Percentiles rank a stretch among this genome's conserved stretches.
Conservation (phyloP, 1,284 basidiomycete species). For the Sporisorium reilianum region DNA sequence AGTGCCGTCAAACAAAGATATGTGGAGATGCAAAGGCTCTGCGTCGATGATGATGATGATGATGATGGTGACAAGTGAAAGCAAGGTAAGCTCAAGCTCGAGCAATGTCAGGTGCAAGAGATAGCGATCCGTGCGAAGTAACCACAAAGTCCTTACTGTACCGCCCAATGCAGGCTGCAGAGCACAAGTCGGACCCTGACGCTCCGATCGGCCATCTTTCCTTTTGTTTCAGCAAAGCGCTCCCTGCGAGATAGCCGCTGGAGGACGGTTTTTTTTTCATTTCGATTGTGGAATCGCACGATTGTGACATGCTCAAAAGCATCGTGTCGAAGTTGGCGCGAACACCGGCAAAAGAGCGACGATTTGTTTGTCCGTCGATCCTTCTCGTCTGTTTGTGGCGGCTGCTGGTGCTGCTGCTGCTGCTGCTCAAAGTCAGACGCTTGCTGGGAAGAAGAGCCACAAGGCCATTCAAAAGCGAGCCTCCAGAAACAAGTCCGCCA, state of each 20-base stretch:
- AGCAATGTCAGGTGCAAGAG: neutral
- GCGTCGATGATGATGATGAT: neutral
- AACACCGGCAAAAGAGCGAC: too few relatives aligned
- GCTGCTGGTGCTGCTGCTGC: too few relatives aligned
- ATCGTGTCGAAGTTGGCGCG: too few relatives aligned
- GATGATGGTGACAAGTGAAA: neutral
- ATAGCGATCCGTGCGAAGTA: conserved; percentile 7
- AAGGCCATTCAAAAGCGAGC: too few relatives aligned
- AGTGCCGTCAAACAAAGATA: too few relatives aligned
- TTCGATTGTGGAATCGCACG: neutral
- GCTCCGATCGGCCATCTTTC: neutral
- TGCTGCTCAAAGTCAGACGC: too few relatives aligned
- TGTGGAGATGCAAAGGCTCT: too few relatives aligned
- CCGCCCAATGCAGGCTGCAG: neutral
- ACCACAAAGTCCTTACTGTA: neutral
- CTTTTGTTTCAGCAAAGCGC: too few relatives aligned
- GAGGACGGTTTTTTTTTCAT: neutral
- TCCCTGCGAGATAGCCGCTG: neutral
- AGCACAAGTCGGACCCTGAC: conserved; percentile 12
- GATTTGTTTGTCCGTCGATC: neutral
- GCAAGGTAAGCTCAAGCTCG: neutral
- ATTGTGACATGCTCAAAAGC: neutral
- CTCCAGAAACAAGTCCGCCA: neutral
- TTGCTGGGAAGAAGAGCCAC: too few relatives aligned
- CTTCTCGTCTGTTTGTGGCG: neutral